Evolutionary conservation across 2,329 filamentous ascomycete species (phyloP).

Genomic region (Thermothelomyces thermophilus): DNA sequence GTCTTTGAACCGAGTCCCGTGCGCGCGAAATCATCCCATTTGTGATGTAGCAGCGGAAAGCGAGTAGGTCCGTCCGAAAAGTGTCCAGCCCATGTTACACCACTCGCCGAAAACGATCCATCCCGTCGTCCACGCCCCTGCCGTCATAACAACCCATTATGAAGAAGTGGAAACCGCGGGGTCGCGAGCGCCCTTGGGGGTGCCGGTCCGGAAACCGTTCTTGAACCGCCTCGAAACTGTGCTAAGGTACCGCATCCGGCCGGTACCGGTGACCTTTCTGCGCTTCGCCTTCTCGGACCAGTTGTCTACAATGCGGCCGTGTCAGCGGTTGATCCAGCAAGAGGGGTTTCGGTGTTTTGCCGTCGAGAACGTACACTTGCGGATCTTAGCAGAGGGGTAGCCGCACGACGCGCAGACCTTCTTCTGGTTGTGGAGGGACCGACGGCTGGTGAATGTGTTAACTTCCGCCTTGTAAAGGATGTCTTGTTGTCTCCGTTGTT

Average conservation of each 20-base stretch:
- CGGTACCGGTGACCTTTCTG: conserved; percentile 98
- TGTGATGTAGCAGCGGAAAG: conserved; percentile 25
- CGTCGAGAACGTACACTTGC: conserved; percentile 77
- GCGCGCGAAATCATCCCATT: conserved; percentile 26
- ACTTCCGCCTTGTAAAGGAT: conserved; percentile 12
- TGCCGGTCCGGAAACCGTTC: conserved; percentile 94
- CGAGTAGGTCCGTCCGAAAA: conserved; percentile 24
- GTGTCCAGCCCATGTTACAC: conserved; percentile 24
- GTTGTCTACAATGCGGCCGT: conserved; percentile 63
- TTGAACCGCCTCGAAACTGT: conserved; percentile 86
- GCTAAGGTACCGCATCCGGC: conserved; percentile 94
- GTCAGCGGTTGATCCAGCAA: conserved; percentile 20
- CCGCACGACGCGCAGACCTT: conserved; percentile 92
- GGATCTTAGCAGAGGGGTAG: conserved; percentile 93
- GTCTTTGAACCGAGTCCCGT: conserved; percentile 21
- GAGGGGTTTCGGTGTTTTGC: background rate
- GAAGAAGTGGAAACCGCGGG: conserved; percentile 34
- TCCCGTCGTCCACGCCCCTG: conserved; percentile 18
- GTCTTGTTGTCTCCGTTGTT: conserved; percentile 4
- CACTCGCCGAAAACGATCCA: conserved; percentile 25
- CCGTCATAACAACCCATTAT: conserved; percentile 19
- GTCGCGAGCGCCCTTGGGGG: conserved; percentile 76
- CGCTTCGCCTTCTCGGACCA: conserved; percentile 99
- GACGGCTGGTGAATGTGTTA: conserved; percentile 50
- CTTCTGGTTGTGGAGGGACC: conserved; percentile 99